A percentile compares a stretch with the other conserved stretches of the same genome.
Conservation (phyloP, 1,139 yeast genomes). For the Meyerozyma guilliermondii region DNA sequence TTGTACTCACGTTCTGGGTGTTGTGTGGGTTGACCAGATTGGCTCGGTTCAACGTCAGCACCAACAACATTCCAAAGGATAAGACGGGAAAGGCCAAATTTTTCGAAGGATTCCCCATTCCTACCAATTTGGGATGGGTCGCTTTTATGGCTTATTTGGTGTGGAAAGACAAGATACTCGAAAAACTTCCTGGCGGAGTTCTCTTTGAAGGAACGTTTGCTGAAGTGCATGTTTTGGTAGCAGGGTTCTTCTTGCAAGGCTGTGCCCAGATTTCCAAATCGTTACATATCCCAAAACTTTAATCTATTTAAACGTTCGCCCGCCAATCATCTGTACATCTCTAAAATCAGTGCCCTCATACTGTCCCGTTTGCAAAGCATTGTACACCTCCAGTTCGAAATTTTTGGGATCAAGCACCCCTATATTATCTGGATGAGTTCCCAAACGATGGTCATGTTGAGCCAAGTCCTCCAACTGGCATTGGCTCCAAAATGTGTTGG, state of each 20-base stretch:
- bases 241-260: slow-evolving; percentile 72
- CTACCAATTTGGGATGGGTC: slow-evolving; percentile 77
- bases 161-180: slow-evolving; percentile 41
- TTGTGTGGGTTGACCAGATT: slow-evolving; percentile 90
- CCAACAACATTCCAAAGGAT: slow-evolving; percentile 89
- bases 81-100: slow-evolving; percentile 70
- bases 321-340: slow-evolving; percentile 16
- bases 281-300: slow-evolving; percentile 85
- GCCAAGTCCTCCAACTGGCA: slow-evolving; percentile 29
- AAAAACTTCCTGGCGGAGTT: slow-evolving; percentile 63
- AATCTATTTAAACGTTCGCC: slow-evolving; percentile 15
- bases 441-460: slow-evolving; percentile 25
- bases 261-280: slow-evolving; percentile 90
- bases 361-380: slow-evolving; percentile 21
- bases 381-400: slow-evolving; percentile 22
- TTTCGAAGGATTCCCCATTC: slow-evolving; percentile 96
- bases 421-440: slow-evolving; percentile 19
- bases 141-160: slow-evolving; percentile 64
- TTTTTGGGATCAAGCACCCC: slow-evolving; percentile 41
- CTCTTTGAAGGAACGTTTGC: slow-evolving; percentile 47
- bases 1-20: slow-evolving; percentile 77
- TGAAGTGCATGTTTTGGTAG: slow-evolving; percentile 71
- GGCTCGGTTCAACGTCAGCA: slow-evolving; percentile 93
- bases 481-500: slow-evolving; percentile 37
- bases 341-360: slow-evolving; percentile 21